Evolutionary conservation across 129 eudicot species (phyloP), one percentile per base, ranked within the genome.

Genomic region (Saposhnikovia divaricata): DNA sequence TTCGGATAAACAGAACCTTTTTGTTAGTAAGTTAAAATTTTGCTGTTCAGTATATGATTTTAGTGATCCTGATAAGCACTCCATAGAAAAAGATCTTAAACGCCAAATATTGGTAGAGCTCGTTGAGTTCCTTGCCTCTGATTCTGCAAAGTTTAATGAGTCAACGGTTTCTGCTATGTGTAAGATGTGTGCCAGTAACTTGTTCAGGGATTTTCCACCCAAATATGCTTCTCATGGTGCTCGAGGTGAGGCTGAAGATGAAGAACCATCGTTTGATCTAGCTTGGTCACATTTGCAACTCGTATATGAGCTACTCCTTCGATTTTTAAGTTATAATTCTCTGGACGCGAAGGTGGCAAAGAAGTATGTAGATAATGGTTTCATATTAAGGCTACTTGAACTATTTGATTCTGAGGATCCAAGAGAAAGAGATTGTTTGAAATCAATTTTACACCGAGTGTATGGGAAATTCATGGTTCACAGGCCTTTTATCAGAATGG

Each of bases 401-500:
- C 85, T 91, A 40, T 91, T 91, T 71, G 91, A 91, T 72, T 91
- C 96, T 0, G 96, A 91, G 70, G 96, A 91, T 76, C 96, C 96
- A 37, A 87, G 96, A 79, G 96, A 91, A 75, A 84, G 92, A 14
- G 96, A 91, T n/a, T 87, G 92, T 81, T 78, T 91, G 76, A 91
- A 91, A 76, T 82, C 92, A 12, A 80, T 91, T 76, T 75, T 91
- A 42, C 96, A 91, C 78, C 83, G 96, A 73, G 87, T 91, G 43
- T 91, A 91, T 37, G 96, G 93, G 10, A 91, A 91, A 74, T 91
- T 91, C 75, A 91, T 91, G 96, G 89, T 89, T 23, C 96, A 91
- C 81, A 83, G 96, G 65, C 88, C 90, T 5, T 91, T 89, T 72
- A 89, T 91, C 44, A 78, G 96, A 81, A 89, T 84, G 84, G 81